Evolutionary conservation across 1,284 basidiomycete species (phyloP).

Genomic region (Calocybe gambosa): DNA sequence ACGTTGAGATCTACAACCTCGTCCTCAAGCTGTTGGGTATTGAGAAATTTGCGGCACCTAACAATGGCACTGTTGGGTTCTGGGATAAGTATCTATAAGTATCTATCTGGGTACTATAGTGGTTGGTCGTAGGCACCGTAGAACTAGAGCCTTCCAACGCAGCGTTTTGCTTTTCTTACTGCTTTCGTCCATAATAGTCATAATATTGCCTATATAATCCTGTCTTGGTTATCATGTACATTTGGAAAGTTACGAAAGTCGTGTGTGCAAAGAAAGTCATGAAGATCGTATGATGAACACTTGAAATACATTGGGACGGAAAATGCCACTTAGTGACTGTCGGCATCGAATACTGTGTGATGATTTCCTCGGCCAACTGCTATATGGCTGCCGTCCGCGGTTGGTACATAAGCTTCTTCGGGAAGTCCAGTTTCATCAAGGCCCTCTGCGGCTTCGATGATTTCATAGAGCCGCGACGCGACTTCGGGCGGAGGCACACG

Average conservation of each 20-base stretch:
- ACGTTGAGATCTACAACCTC: conserved; percentile 82
- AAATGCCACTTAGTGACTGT: conserved; percentile 27
- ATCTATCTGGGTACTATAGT: neutral
- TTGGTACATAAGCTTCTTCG: conserved; percentile 75
- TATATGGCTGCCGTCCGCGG: conserved; percentile 54
- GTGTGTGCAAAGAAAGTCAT: neutral
- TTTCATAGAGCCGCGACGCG: conserved; percentile 89
- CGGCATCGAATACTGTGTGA: conserved; percentile 69
- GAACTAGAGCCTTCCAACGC: neutral
- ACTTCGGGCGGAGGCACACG: conserved; percentile 96
- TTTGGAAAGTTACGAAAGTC: neutral
- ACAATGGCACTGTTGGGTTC: conserved; percentile 74
- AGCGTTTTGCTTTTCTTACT: conserved; percentile 1
- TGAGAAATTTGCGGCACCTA: conserved; percentile 48
- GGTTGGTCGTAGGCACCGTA: neutral
- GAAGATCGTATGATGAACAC: neutral
- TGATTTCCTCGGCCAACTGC: conserved; percentile 38
- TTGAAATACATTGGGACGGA: neutral
- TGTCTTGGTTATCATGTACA: neutral
- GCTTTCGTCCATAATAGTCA: conserved; percentile 4
- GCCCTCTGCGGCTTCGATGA: conserved; percentile 86
- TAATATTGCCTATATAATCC: conserved; percentile 9
- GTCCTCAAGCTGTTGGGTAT: conserved; percentile 72
- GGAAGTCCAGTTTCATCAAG: conserved; percentile 77
- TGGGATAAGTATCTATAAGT: conserved; percentile 69